Conservation (phyloP, 2,329 filamentous ascomycete species). For the Hypoxylon sp. region DNA sequence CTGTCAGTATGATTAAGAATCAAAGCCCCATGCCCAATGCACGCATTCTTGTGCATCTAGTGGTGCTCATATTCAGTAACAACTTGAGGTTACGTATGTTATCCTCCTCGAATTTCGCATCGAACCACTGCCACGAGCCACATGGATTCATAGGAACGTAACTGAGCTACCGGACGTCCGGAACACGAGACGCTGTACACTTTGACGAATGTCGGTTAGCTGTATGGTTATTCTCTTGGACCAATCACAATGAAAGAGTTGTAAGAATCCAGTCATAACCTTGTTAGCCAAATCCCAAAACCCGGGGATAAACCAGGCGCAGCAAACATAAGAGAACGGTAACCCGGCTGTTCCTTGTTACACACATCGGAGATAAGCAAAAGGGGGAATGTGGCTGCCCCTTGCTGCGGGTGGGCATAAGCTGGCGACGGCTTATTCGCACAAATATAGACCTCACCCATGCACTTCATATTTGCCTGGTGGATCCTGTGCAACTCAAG, state of each 20-base stretch:
- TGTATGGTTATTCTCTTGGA: not conserved
- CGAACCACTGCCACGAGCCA: not conserved
- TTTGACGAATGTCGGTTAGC: not conserved
- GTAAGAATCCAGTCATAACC: slow-evolving; percentile 9
- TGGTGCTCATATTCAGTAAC: not conserved
- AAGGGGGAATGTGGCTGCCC: not conserved
- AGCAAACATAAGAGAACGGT: not conserved
- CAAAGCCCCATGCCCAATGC: not conserved
- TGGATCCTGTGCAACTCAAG: slow-evolving; percentile 17
- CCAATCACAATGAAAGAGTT: slow-evolving; percentile 8
- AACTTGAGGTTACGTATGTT: not conserved
- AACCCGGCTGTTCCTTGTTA: not conserved
- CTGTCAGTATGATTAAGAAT: not conserved
- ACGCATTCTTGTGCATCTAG: not conserved
- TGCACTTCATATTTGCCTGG: slow-evolving; percentile 2
- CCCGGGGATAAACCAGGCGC: not conserved
- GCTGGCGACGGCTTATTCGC: not conserved
- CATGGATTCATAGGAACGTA: not conserved
- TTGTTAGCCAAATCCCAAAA: not conserved
- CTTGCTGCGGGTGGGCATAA: slow-evolving; percentile 9
- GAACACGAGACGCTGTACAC: slow-evolving; percentile 29
- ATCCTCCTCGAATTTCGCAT: not conserved
- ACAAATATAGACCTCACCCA: not conserved
- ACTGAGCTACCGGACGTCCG: slow-evolving; percentile 22
- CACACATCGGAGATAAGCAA: slow-evolving; percentile 14